Conservation (phyloP, 2,329 filamentous ascomycete species). For the Lanzia echinophila region DNA sequence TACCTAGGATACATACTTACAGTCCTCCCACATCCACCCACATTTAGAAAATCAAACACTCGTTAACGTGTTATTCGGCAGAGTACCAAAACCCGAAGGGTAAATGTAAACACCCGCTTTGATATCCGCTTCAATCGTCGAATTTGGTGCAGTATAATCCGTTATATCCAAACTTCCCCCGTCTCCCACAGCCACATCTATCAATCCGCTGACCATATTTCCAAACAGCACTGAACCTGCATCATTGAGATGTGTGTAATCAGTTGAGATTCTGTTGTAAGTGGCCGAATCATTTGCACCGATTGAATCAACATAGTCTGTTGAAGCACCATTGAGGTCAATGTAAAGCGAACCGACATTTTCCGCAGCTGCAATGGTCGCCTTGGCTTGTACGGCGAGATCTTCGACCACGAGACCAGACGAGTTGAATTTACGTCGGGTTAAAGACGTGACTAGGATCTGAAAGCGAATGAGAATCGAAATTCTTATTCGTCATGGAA, state of each 20-base stretch:
- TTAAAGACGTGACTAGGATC: slow-evolving; percentile 42
- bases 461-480: neutral
- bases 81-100: slow-evolving; percentile 2
- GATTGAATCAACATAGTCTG: slow-evolving; percentile 40
- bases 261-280: slow-evolving; percentile 39
- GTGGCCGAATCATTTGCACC: slow-evolving; percentile 34
- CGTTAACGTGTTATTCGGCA: slow-evolving; percentile 1
- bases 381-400: slow-evolving; percentile 34
- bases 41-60: too few relatives aligned
- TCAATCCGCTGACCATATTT: slow-evolving; percentile 39
- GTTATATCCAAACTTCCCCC: neutral
- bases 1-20: too few relatives aligned
- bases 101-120: neutral
- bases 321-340: slow-evolving; percentile 40
- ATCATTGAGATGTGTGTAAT: slow-evolving; percentile 43
- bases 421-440: slow-evolving; percentile 37
- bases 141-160: neutral
- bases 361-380: slow-evolving; percentile 36
- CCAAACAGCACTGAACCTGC: slow-evolving; percentile 41
- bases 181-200: neutral
- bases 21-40: too few relatives aligned
- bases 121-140: neutral
- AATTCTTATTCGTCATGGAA: neutral
- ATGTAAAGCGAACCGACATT: slow-evolving; percentile 31
- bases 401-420: slow-evolving; percentile 35